phyloP scores from a whole-genome alignment of 176 grass and related monocot species.

The Aegilops umbellulata region DNA sequence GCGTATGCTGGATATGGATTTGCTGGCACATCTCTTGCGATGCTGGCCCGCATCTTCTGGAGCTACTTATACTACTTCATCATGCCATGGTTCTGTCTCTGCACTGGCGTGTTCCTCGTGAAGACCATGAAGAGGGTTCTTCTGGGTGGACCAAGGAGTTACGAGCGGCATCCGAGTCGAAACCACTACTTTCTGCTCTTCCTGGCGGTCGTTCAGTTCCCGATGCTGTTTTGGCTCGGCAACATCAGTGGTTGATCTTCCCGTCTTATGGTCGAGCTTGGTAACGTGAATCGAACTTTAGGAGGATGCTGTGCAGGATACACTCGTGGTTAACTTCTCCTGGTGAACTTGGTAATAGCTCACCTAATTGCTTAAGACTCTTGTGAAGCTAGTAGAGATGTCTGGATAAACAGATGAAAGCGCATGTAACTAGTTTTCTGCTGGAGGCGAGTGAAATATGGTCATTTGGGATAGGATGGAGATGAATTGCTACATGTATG shows the following conservation, averaged over 20 bases:
- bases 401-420: not conserved
- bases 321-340: not conserved
- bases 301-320: not conserved
- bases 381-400: not conserved
- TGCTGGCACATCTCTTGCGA: constrained; percentile 56
- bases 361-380: not conserved
- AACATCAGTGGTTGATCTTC: constrained; percentile 24
- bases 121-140: constrained; percentile 83
- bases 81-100: constrained; percentile 73
- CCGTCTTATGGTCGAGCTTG: not conserved
- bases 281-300: not conserved
- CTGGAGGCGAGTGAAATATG: not conserved
- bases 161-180: constrained; percentile 43
- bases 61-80: constrained; percentile 63
- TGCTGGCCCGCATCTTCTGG: constrained; percentile 71
- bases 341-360: not conserved
- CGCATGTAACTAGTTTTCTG: not conserved
- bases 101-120: constrained; percentile 68
- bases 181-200: constrained; percentile 80
- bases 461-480: not conserved
- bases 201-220: constrained; percentile 64
- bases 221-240: constrained; percentile 38
- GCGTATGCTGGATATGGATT: constrained; percentile 85
- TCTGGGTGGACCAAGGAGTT: constrained; percentile 54
- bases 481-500: not conserved